Evolutionary conservation across 225 moss, liverwort and hornwort genomes (phyloP), one percentile per base, ranked within the genome.

Genomic region (Bryoerythrophyllum caledonicum): DNA sequence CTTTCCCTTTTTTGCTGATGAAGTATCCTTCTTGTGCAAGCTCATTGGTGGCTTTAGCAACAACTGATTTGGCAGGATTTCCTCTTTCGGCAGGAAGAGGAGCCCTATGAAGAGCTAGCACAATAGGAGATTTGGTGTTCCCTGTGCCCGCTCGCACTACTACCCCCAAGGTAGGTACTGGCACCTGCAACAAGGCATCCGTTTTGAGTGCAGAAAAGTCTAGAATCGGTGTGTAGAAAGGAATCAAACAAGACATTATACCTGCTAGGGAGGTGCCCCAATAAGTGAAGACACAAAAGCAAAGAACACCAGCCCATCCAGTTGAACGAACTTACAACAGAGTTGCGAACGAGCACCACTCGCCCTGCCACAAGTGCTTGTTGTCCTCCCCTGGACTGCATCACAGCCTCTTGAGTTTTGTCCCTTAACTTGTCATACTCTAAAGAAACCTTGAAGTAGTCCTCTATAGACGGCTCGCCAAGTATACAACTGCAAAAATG

Each of bases 351-450:
- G 48, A 95, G 77, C 66, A 91, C 97, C 65, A 95, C 88, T 86
- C 97, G 88, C 72, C 97, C 97, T 58, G 91, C 86, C 74, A 91
- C 89, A 82, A 99, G 93, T 35, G 91, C 87, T 76, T 93, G 95
- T 78, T 99, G 97, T 58, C 91, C 91, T 86, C 95, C 85, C 72
- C 91, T 89, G 65, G 97, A 91, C 71, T 93, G 97, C 81, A 95
- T 91, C 55, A 99, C 85, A 73, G 89, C 83, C 51, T 99, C 97
- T 89, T 95, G 97, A 56, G 90, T 75, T 67, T 83, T 77, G 60
- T 86, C 91, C 67, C 93, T 90, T 67, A 99, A 60, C 61, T 81
- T 93, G 76, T 93, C 97, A 85, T 82, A 87, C 78, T 94, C 97
- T 66, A 91, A 65, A 48, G 82, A 87, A 76, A 85, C 82, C 58